A percentile compares a stretch with the other conserved stretches of the same genome.
phyloP scores from a whole-genome alignment of 768 basidiomycete species.

The Tubosaeta sp. region DNA sequence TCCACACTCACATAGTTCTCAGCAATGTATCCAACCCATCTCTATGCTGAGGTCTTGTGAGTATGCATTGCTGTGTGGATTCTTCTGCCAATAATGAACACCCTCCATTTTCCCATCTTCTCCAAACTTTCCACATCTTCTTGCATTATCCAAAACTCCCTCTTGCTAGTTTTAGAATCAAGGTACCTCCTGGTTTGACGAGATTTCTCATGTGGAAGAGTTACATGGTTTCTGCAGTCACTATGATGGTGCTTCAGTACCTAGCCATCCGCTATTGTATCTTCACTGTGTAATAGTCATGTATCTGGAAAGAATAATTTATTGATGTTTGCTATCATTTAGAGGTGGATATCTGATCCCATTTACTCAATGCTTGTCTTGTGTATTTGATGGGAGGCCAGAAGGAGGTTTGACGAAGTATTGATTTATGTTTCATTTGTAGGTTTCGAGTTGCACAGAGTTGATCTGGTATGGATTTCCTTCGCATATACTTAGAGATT shows the following conservation, averaged over 20 bases:
- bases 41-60: not conserved
- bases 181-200: not conserved
- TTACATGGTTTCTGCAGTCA: not conserved
- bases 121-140: not conserved
- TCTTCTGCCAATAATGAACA: not conserved
- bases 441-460: no score
- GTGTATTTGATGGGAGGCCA: no score
- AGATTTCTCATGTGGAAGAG: not conserved
- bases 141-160: constrained; percentile 2
- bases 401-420: no score
- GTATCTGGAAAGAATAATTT: not conserved
- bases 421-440: no score
- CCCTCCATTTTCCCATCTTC: not conserved
- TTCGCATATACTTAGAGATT: no score
- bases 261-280: not conserved
- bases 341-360: not conserved
- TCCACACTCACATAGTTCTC: no score
- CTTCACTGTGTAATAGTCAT: no score
- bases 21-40: no score
- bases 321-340: not conserved
- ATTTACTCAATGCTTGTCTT: no score
- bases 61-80: not conserved
- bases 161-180: no score
- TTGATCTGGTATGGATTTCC: no score
- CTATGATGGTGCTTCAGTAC: not conserved